Base-by-base conservation (phyloP, 805 yeast species). In the Kluyveromyces dobzhanskii region DNA sequence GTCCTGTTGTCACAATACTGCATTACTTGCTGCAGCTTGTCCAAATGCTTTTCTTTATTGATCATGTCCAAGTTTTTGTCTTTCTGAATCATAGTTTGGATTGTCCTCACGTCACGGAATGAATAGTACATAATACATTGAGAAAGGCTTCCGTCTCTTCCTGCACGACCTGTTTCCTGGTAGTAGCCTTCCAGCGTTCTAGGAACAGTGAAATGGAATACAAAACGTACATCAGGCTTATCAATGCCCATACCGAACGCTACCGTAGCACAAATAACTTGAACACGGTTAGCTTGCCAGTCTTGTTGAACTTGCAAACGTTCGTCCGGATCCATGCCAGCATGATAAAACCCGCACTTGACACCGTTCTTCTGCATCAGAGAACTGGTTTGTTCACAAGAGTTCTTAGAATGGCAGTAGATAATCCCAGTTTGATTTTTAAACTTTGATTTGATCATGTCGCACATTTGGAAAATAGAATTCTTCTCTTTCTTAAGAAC, bases 211-310 rank as follows among this genome's bases (percentile, higher is more conserved):
- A 81, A 70, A 62, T 92, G 98, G 30, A 85, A 77, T 3, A 92
- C 97, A 65, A 72, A 88, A 34, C 98, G 67, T 10, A 92, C 98
- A 61, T 92, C 94, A 0, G 96, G 84, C 58, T 92, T 92, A 62
- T 92, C 98, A 41, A 92, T 90, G 35, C 98, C 98, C 98, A 92
- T 92, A 19, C 98, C 98, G 69, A 92, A 92, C 0, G 98, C 98
- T 51, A 92, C 83, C 0, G 98, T 92, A 0, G 98, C 98, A 65
- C 97, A 90, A 11, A 92, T 87, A 1, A 88, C 81, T 54, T 80
- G 81, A 17, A 80, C 63, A 16, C 61, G 57, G 40, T 82, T 80
- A 1, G 63, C 55, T 58, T 92, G 98, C 98, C 98, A 92, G 24
- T 63, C 66, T 17, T 65, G 65, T 59, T 92, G 98, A n/a, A 86